phyloP scores from a whole-genome alignment of 1,139 yeast genomes.

The Lodderomyces pseudojiufengensis region DNA sequence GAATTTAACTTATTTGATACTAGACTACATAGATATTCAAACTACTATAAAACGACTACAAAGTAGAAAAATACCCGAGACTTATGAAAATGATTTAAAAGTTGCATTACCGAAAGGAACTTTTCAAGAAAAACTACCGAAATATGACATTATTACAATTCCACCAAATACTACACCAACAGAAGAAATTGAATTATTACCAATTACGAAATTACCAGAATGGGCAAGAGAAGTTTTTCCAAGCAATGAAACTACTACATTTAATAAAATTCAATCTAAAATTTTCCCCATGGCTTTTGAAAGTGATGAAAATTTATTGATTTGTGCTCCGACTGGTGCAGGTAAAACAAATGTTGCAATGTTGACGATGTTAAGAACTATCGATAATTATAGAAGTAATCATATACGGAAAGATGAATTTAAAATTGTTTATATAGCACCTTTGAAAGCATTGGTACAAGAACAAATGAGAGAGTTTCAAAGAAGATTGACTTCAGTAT shows the following conservation, averaged over 20 bases:
- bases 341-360: conserved; percentile 97
- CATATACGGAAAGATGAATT: conserved; percentile 56
- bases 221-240: conserved; percentile 87
- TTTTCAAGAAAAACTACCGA: conserved; percentile 64
- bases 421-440: conserved; percentile 89
- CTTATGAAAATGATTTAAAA: conserved; percentile 22
- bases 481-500: conserved; percentile 56
- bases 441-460: conserved; percentile 89
- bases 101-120: conserved; percentile 82
- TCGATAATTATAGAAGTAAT: conserved; percentile 50
- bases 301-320: conserved; percentile 64
- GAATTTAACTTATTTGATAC: conserved; percentile 16
- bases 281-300: conserved; percentile 76
- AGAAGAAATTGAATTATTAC: conserved; percentile 49
- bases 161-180: conserved; percentile 57
- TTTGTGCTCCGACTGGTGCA: conserved; percentile 99
- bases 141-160: conserved; percentile 83
- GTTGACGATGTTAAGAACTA: conserved; percentile 63
- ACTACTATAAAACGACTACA: conserved; percentile 12
- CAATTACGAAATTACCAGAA: conserved; percentile 62
- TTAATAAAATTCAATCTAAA: conserved; percentile 81
- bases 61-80: conserved; percentile 9
- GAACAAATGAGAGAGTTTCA: conserved; percentile 90
- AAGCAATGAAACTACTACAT: conserved; percentile 54
- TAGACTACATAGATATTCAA: conserved; percentile 19